Percentiles rank a stretch among this genome's conserved stretches.
These are phyloP conservation scores for Venturiaceae sp. DNA, from an alignment of 2,329 filamentous ascomycete genomes.

Conservation along the genomic window DNA sequence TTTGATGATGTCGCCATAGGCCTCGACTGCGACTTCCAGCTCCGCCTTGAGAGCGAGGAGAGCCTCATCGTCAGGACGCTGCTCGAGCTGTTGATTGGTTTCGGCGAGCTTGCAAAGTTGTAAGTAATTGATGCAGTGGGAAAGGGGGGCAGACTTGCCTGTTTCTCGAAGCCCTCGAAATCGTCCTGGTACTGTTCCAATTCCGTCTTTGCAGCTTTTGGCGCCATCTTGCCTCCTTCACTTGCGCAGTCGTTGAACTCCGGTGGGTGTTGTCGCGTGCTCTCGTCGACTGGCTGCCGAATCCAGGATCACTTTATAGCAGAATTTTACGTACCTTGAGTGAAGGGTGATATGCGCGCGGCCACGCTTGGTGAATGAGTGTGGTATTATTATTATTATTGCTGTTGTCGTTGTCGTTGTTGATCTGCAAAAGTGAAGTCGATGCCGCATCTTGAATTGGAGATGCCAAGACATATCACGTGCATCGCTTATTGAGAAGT, in stretches of 20 bases:
- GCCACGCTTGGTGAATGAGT: not conserved
- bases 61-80: conserved; percentile 72
- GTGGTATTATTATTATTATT: not conserved
- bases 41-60: conserved; percentile 69
- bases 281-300: not conserved
- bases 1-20: conserved; percentile 45
- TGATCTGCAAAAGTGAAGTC: no score
- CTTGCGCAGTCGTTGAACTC: no score
- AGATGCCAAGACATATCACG: no score
- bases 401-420: no score
- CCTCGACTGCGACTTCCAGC: conserved; percentile 70
- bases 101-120: conserved; percentile 56
- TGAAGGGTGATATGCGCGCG: not conserved
- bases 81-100: conserved; percentile 63
- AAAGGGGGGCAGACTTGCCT: conserved; percentile 30
- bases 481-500: no score
- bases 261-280: not conserved
- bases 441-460: no score
- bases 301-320: not conserved
- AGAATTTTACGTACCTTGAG: not conserved
- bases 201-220: conserved; percentile 6
- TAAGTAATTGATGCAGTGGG: not conserved
- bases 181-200: conserved; percentile 23
- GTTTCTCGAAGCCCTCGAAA: conserved; percentile 50
- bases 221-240: not conserved